Base-by-base conservation (phyloP, 2,329 filamentous ascomycete species). In the Magnaporthiopsis rhizophila region DNA sequence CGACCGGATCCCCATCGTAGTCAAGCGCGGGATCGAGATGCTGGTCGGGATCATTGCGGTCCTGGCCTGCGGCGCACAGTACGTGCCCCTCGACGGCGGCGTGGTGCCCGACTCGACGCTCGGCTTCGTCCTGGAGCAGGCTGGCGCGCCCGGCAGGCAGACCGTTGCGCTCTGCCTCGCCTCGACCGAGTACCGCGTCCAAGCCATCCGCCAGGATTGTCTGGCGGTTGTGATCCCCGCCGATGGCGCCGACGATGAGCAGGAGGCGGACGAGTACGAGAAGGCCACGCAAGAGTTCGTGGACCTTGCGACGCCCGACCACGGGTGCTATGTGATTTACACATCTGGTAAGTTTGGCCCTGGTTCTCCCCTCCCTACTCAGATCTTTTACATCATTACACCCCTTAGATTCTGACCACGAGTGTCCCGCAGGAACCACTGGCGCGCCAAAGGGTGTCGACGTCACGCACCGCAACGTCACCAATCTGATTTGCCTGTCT, bases 21-120 rank as follows among this genome's bases (percentile, higher is more conserved):
- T 81, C 65, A 81, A 80, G 65, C 77, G 84, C 18, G 80, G 82
- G 56, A 72, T 83, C 61, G 82, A 84, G 67, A 84, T 86, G 82
- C 73, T 86, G 8, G 76, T 85, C 62, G 83, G 80, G 26, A 85
- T 86, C 61, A 75, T 84, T 64, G 83, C 82, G 2, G 76, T 86
- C 24, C 73, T 87, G 45, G 83, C 83, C 64, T 80, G 80, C 61
- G 83, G 84, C 26, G 84, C 80, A 18, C 83, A 87, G 67, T 87
- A 87, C 69, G 78, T 86, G 6, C 84, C 84, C 3, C 76, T 87
- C 2, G 85, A 87, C 66, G 83, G 83, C 50, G 80, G 81, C 7
- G 76, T 83, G 38, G 79, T 81, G 12, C 75, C 81, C 0, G 79
- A 81, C 62, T 74, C 75, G 24, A 79, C 79, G 3, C 74, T 86